Base-by-base conservation (phyloP, 2,329 filamentous ascomycete species). In the Periconia sp. region DNA sequence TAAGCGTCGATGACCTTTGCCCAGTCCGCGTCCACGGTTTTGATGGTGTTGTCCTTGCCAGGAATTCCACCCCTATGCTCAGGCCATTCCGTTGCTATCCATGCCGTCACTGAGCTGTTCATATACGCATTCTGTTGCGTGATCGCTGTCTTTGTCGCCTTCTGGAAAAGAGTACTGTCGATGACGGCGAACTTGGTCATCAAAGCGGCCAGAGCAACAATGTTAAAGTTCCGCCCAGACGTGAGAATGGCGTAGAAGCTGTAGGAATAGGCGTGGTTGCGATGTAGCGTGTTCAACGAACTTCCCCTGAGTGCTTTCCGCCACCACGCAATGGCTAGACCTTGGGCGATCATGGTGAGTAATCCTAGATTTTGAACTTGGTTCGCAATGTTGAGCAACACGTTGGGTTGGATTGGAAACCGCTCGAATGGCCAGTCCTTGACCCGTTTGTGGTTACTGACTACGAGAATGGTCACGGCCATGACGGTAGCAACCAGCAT, bases 171-270 rank as follows among this genome's bases (percentile, higher is more conserved):
- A 0, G 63, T 66, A 45, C 58, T 61, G 45, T 66, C 63, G 10
- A 66, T 56, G 23, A 66, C 55, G 27, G 63, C 63, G 18, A 66
- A 65, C 33, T 66, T 66, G 0, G 63, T 64, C 62, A 66, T 64
- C 6, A 64, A 55, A 2, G 62, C 63, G 9, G 63, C 63, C 14
- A 66, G 56, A 9, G 63, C 63, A 19, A 66, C 56, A 18, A 60
- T 48, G 45, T 65, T 66, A 59, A 66, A 66, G 45, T 63, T 58
- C 19, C 43, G 53, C 0, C 60, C 62, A 2, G 60, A 61, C 0
- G 60, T 64, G 3, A 66, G 17, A 30, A 64, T 62, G 5, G 62
- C 55, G 31, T 62, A 63, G 47, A 64, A 61, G 50, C 63, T 66
- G 41, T 63, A 61, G 1, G 62, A 64, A 41, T 62, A 66, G 40